These are phyloP conservation scores for Botryosphaeria dothidea DNA, from an alignment of 2,329 filamentous ascomycete genomes.

Conservation along the genomic window DNA sequence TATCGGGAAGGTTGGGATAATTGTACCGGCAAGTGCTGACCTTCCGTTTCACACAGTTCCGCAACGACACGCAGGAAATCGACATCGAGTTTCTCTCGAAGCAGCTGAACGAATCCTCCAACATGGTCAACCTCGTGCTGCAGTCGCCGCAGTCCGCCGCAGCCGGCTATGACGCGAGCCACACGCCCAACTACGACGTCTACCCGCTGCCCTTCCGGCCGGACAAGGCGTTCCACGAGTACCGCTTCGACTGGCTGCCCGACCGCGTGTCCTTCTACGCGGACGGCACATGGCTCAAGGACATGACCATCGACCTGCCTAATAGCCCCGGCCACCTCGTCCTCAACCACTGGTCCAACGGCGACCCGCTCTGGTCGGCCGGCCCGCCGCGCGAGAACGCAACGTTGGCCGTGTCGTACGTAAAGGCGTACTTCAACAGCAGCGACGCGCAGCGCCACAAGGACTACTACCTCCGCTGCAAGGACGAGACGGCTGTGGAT, in stretches of 20 bases:
- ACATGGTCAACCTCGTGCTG: constrained; percentile 72
- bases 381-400: constrained; percentile 68
- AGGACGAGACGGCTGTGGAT: constrained; percentile 29
- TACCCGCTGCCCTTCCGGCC: constrained; percentile 67
- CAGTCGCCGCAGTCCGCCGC: constrained; percentile 63
- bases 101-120: constrained; percentile 60
- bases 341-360: constrained; percentile 77
- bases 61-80: constrained; percentile 77
- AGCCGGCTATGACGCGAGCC: constrained; percentile 63
- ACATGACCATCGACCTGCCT: constrained; percentile 61
- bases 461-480: constrained; percentile 34
- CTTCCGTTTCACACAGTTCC: no score
- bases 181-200: constrained; percentile 59
- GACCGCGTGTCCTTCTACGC: constrained; percentile 67
- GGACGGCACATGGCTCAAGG: constrained; percentile 59
- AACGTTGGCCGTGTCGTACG: constrained; percentile 64
- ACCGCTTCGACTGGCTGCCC: constrained; percentile 73
- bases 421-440: constrained; percentile 81
- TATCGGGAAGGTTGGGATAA: no score
- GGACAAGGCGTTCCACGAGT: constrained; percentile 69
- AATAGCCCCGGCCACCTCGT: constrained; percentile 64
- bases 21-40: no score
- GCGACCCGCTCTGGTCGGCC: constrained; percentile 68
- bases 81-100: constrained; percentile 77
- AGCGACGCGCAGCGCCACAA: constrained; percentile 42